Evolutionary conservation across 805 yeast species (phyloP), one percentile per base, ranked within the genome.

Genomic region (Sugiyamaella qingdaonensis): DNA sequence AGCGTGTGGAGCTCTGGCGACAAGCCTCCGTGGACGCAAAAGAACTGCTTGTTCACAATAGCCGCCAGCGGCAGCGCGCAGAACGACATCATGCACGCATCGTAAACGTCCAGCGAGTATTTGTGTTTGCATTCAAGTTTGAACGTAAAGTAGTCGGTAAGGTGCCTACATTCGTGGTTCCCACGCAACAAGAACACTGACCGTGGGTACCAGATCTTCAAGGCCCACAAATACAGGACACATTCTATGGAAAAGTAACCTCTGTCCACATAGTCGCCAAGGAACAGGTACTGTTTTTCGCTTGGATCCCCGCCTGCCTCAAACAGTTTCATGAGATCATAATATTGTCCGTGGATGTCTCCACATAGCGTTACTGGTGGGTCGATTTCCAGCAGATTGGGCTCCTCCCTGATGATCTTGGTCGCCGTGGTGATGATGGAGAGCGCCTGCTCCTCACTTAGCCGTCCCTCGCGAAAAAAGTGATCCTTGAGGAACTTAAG

Each of bases 331-430:
- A 91, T 76, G 61, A 92, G 75, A 68, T 92, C 99, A 68, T 79
- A 91, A 68, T 80, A 89, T 68, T 92, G 98, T 14, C 99, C 99
- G 69, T 92, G 98, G n/a, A 91, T 79, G 70, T 92, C 98, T 53
- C 99, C 99, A 72, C 97, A 90, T 2, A 92, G 90, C 0, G 96
- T 91, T 2, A 92, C 88, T 0, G 98, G 99, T 0, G 97, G 95
- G 2, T 90, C 91, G 1, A 94, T 86, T 16, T 77, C 77, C 49
- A 92, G 72, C 61, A 92, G 66, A 62, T 87, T 92, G 4, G 96
- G 95, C 64, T 92, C 98, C 36, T 70, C 66, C 11, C 77, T 66
- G 53, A 94, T 75, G 7, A 84, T 67, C 19, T 73, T 74, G 0
- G 90, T 82, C 8, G 95, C 95, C 68, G 73, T 75, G 16, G 72